Conservation (phyloP, 306 rosid species). For the Sicyos baderoa region DNA sequence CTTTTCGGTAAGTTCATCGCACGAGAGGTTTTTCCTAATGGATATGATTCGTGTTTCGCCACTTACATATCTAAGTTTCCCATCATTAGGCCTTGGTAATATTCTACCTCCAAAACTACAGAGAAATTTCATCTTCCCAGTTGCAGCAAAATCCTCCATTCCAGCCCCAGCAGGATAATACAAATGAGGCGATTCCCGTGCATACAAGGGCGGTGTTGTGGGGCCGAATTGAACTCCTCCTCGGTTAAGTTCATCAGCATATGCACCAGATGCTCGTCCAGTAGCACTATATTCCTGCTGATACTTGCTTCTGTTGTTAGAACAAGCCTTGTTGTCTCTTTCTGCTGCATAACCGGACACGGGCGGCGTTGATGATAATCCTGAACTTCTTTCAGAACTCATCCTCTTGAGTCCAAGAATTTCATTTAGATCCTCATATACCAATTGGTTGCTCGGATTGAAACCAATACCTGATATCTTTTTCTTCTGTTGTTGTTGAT, state of each 20-base stretch:
- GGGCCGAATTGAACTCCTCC: conserved; percentile 30
- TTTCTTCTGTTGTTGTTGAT: conserved; percentile 27
- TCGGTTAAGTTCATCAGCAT: conserved; percentile 15
- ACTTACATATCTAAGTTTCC: conserved; percentile 76
- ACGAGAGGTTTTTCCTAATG: conserved; percentile 39
- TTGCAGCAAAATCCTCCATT: conserved; percentile 37
- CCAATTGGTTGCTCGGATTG: conserved; percentile 29
- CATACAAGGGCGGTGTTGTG: conserved; percentile 30
- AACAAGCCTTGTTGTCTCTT: conserved; percentile 34
- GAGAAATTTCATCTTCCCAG: conserved; percentile 62
- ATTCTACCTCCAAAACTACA: conserved; percentile 96
- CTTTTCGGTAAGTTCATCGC: conserved; percentile 56
- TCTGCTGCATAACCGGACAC: conserved; percentile 38
- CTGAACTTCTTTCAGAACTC: conserved; percentile 40
- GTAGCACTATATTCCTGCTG: conserved; percentile 38
- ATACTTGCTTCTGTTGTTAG: conserved; percentile 35
- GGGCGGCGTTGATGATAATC: conserved; percentile 30
- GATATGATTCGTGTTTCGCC: conserved; percentile 89
- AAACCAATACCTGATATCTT: conserved; percentile 31
- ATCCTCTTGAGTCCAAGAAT: conserved; percentile 33
- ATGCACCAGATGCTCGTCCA: conserved; percentile 26
- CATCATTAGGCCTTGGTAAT: conserved; percentile 74
- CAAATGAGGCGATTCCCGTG: conserved; percentile 41
- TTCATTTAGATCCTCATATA: conserved; percentile 44
- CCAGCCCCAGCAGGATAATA: conserved; percentile 37